Base-by-base conservation (phyloP, 2,329 filamentous ascomycete genomes). In the Paracamarosporium sp. region DNA sequence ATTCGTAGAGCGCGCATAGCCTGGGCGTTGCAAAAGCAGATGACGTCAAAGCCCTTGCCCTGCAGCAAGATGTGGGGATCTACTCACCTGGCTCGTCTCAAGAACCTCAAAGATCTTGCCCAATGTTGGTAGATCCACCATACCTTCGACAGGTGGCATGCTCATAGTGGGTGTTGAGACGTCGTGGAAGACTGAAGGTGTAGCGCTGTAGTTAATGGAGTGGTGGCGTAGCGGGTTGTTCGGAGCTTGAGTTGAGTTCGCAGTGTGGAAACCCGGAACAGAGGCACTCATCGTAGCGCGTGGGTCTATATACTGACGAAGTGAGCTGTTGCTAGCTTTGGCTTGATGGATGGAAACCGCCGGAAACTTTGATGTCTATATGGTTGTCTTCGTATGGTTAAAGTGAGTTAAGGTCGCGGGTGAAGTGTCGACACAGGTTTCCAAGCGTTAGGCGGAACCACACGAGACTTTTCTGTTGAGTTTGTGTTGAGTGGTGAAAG, bases 111-210 rank as follows among this genome's bases (percentile, higher is more conserved):
- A 59, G 17, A 74, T 72, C 25, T 68, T 60, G 11, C 31, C 12
- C 6, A 73, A 50, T 9, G 61, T 68, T n/a, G 52, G 44, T 13
- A 71, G 28, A 36, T 74, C 66, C 33, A 72, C 55, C 40, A 65
- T 60, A 17, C 69, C 71, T 12, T 62, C 61, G 1, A 62, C 50
- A 25, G 62, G 59, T 15, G 65, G 60, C 25, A 63, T 53, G 25
- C 59, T 50, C 43, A 54, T 57, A 27, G 45, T 51, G 4, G 61
- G 30, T 33, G 57, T n/a, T 15, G 43, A 41, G 12, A 9, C 15
- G 46, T 9, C 25, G 7, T 17, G 8, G 9, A 31, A 20, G 13
- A 11, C 2, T 9, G n/a, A 7, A 22, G 12, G 11, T 8, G 36
- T 33, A 27, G 27, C 36, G n/a, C n/a, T 31, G 36, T 31, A 17